Evolutionary conservation across 1,284 basidiomycete genomes (phyloP).

Genomic region (Moesziomyces antarcticus): DNA sequence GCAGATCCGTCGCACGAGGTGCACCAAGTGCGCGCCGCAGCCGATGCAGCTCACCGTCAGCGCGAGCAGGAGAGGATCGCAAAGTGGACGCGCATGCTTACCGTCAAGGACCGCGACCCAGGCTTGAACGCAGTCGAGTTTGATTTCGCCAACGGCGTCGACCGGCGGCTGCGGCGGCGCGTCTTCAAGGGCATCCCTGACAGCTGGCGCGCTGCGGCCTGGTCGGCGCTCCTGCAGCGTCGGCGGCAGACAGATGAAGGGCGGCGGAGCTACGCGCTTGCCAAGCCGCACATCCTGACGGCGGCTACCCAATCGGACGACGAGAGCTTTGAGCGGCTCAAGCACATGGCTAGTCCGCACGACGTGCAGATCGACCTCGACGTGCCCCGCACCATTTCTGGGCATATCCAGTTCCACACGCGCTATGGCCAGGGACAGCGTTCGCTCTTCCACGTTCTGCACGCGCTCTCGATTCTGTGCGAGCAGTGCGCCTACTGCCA

Average conservation of each 20-base stretch:
- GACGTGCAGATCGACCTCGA: slow-evolving; percentile 99
- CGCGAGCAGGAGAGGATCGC: slow-evolving; percentile 48
- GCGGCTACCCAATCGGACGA: slow-evolving; percentile 1
- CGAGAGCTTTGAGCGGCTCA: slow-evolving; percentile 10
- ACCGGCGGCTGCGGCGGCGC: slow-evolving; percentile 73
- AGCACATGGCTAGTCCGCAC: slow-evolving; percentile 76
- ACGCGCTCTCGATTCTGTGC: slow-evolving; percentile 87
- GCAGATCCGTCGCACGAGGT: slow-evolving; percentile 5
- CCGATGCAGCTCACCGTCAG: slow-evolving; percentile 22
- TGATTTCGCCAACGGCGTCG: slow-evolving; percentile 33
- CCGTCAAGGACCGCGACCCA: slow-evolving; percentile 38
- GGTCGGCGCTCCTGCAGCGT: slow-evolving; percentile 76
- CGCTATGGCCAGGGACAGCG: slow-evolving; percentile 83
- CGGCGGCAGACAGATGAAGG: slow-evolving; percentile 72
- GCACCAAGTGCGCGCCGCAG: slow-evolving; percentile 24
- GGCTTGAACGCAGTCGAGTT: slow-evolving; percentile 40
- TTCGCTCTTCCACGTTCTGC: slow-evolving; percentile 85
- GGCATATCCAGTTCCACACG: slow-evolving; percentile 93
- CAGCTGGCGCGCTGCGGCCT: slow-evolving; percentile 90
- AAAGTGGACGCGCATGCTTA: slow-evolving; percentile 59
- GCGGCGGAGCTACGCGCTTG: slow-evolving; percentile 17
- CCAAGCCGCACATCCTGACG: slow-evolving; percentile 14
- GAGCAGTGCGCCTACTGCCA: slow-evolving; percentile 94
- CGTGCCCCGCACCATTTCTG: slow-evolving; percentile 94
- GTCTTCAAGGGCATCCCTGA: slow-evolving; percentile 97